Evolutionary conservation across 805 yeast genomes (phyloP).

Genomic region (Myxozyma sirexii): DNA sequence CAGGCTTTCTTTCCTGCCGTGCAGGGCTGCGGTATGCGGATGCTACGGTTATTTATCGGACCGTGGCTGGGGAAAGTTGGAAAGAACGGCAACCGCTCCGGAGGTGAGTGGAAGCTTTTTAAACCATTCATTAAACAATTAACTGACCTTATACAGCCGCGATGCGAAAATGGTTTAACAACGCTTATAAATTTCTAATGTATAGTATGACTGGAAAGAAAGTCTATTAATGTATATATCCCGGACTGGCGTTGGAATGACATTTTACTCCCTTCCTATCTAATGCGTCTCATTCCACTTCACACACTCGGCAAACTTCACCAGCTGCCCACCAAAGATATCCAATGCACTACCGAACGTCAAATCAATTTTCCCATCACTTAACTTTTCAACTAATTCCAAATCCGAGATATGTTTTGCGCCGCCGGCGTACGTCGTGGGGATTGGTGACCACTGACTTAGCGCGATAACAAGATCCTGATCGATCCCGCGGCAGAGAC

Average conservation of each 20-base stretch:
- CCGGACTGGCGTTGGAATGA: background rate
- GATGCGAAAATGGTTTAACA: background rate
- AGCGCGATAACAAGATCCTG: conserved; percentile 68
- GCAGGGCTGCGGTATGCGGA: conserved; percentile 30
- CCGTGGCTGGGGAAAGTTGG: conserved; percentile 18
- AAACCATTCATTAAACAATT: too few species aligned
- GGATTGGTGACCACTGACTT: conserved; percentile 77
- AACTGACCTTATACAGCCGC: background rate
- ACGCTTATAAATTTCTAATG: background rate
- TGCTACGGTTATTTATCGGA: conserved; percentile 7
- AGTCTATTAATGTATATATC: background rate
- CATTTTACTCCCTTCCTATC: too few species aligned
- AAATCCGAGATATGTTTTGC: conserved; percentile 77
- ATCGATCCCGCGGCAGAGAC: conserved; percentile 91
- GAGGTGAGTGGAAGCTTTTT: too few species aligned
- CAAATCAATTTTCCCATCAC: conserved; percentile 82
- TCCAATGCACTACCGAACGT: conserved; percentile 93
- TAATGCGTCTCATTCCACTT: conserved; percentile 58
- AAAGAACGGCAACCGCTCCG: conserved; percentile 13
- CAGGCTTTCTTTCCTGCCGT: conserved; percentile 31
- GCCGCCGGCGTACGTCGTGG: conserved; percentile 96
- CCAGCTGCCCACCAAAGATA: conserved; percentile 88
- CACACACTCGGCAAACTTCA: conserved; percentile 73
- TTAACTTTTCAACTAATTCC: conserved; percentile 62
- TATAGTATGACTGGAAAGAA: background rate